phyloP scores from a whole-genome alignment of 331 rosid genomes.

The Quercus phellos region DNA sequence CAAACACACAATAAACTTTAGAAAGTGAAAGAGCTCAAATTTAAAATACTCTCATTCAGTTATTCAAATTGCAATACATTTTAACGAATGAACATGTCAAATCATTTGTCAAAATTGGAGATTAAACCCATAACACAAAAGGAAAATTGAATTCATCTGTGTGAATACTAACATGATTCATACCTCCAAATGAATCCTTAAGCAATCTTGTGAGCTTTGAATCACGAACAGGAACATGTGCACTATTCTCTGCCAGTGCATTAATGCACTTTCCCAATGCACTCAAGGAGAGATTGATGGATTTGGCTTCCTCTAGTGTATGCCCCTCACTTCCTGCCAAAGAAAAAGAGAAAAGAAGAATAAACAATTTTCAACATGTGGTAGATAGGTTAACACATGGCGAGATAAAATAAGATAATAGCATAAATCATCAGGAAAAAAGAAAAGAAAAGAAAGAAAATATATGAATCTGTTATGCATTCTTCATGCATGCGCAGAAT shows the following conservation, averaged over 20 bases:
- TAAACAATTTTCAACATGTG: conserved; percentile 11
- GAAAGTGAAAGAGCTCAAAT: background rate
- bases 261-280: conserved; percentile 96
- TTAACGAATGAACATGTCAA: background rate
- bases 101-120: conserved; percentile 1
- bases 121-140: conserved; percentile 4
- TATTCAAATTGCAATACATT: background rate
- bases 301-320: conserved; percentile 95
- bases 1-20: background rate
- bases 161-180: background rate
- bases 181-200: conserved; percentile 97
- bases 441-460: background rate
- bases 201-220: conserved; percentile 98
- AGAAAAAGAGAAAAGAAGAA: conserved; percentile 16
- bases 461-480: background rate
- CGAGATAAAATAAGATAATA: conserved; percentile 19
- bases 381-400: background rate
- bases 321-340: conserved; percentile 96
- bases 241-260: conserved; percentile 90
- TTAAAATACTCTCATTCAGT: background rate
- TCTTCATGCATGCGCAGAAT: background rate
- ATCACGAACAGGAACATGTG: conserved; percentile 95
- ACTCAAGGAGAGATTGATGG: conserved; percentile 91
- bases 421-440: background rate
- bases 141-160: conserved; percentile 3